Conservation (phyloP, 2,329 filamentous ascomycete species). For the Colletotrichum incanum region DNA sequence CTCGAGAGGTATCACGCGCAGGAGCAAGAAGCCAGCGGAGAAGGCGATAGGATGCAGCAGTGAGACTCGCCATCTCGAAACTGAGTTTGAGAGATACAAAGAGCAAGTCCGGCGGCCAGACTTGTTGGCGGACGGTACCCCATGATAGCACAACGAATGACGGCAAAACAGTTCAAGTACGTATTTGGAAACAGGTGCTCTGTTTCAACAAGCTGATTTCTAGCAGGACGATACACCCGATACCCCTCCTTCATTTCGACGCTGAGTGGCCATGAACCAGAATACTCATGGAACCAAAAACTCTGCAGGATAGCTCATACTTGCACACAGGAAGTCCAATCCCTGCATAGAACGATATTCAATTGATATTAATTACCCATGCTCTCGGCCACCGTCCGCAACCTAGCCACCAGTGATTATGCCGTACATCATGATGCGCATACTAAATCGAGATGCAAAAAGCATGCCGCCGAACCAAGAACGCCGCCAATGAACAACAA, state of each 20-base stretch:
- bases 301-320: background rate
- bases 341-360: constrained; percentile 6
- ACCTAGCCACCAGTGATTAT: constrained; percentile 22
- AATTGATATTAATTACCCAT: constrained; percentile 21
- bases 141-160: background rate
- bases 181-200: background rate
- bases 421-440: constrained; percentile 9
- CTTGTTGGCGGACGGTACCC: background rate
- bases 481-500: constrained; percentile 32
- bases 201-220: background rate
- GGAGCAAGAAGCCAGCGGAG: constrained; percentile 28
- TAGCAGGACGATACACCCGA: background rate
- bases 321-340: background rate
- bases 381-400: background rate
- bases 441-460: constrained; percentile 4
- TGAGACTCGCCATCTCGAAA: constrained; percentile 1
- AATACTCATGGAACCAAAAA: background rate
- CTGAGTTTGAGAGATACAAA: background rate
- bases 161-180: background rate
- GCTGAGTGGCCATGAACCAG: background rate
- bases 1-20: constrained; percentile 50
- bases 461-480: constrained; percentile 18
- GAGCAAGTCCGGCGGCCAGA: background rate
- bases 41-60: constrained; percentile 41
- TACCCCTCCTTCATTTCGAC: background rate